A percentile compares a stretch with the other conserved stretches of the same genome.
Conservation (phyloP, 2,329 filamentous ascomycete species). For the Septoria petroselini region DNA sequence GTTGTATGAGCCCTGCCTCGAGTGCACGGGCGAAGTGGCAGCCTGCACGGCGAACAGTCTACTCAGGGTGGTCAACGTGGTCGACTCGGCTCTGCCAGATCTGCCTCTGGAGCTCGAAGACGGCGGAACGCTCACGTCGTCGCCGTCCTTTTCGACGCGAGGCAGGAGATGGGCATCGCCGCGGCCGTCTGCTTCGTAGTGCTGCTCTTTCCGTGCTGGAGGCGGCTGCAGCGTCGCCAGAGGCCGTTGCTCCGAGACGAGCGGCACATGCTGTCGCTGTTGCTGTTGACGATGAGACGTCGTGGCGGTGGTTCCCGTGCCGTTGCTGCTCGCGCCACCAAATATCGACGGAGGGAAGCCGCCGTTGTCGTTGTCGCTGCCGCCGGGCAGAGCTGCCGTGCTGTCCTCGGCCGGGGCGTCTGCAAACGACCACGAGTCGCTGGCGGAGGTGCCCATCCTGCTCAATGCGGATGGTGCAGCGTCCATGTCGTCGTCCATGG, state of each 20-base stretch:
- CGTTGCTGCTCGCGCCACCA: conserved; percentile 19
- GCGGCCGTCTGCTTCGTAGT: conserved; percentile 16
- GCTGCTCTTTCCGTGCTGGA: conserved; percentile 18
- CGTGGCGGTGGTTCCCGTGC: conserved; percentile 7
- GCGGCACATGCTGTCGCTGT: conserved; percentile 7
- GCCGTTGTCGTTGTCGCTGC: conserved; percentile 20
- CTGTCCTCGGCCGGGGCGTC: conserved; percentile 7
- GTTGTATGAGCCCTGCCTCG: conserved; percentile 45
- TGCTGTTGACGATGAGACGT: conserved; percentile 10
- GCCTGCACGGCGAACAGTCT: conserved; percentile 45
- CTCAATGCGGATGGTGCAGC: neutral
- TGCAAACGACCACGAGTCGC: conserved; percentile 22
- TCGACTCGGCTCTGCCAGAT: conserved; percentile 38
- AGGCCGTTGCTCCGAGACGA: conserved; percentile 7
- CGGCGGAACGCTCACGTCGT: conserved; percentile 47
- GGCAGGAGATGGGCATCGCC: conserved; percentile 35
- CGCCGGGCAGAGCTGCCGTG: conserved; percentile 5
- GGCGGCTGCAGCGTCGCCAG: conserved; percentile 14
- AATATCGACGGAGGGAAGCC: conserved; percentile 25
- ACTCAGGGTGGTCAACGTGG: conserved; percentile 45
- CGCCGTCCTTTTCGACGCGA: conserved; percentile 48
- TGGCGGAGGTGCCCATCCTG: conserved; percentile 4
- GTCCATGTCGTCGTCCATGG: conserved; percentile 2
- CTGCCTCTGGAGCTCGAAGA: conserved; percentile 30
- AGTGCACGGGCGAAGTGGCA: conserved; percentile 38